Conservation (phyloP, 2,329 filamentous ascomycete genomes). For the Harringtonia lauricola region DNA sequence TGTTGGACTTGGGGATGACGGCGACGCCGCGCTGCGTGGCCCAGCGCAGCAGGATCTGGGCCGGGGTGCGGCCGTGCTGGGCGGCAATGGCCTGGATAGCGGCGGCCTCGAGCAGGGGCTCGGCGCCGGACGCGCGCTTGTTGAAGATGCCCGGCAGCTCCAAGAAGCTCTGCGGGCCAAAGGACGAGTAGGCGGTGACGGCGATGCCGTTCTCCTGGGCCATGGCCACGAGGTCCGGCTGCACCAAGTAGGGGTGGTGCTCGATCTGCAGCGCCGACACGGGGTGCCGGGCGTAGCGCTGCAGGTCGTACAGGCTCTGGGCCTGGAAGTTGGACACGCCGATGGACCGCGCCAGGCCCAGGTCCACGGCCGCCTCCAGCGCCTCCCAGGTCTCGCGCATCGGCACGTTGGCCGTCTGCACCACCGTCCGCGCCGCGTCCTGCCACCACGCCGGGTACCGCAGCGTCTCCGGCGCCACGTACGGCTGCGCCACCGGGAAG, state of each 20-base stretch:
- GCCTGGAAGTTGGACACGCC: conserved; percentile 78
- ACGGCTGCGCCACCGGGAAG: conserved; percentile 80
- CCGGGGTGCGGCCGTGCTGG: conserved; percentile 62
- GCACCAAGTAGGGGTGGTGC: conserved; percentile 80
- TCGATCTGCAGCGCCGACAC: conserved; percentile 74
- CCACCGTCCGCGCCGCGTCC: conserved; percentile 44
- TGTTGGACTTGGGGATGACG: conserved; percentile 63
- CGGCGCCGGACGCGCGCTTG: conserved; percentile 34
- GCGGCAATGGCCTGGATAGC: conserved; percentile 53
- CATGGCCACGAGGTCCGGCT: conserved; percentile 58
- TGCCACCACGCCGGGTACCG: conserved; percentile 73
- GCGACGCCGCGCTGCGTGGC: conserved; percentile 71
- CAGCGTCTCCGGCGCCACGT: conserved; percentile 53
- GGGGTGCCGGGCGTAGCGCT: conserved; percentile 63
- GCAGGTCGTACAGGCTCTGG: conserved; percentile 65
- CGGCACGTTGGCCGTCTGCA: neutral
- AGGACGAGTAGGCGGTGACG: conserved; percentile 75
- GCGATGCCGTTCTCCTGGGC: conserved; percentile 59
- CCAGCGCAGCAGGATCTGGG: conserved; percentile 80
- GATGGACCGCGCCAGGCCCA: conserved; percentile 60
- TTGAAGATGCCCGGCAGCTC: conserved; percentile 2
- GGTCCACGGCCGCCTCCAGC: conserved; percentile 63
- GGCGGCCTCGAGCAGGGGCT: conserved; percentile 56
- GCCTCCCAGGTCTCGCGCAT: conserved; percentile 76
- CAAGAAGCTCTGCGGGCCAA: conserved; percentile 47